A percentile compares a stretch with the other conserved stretches of the same genome.
phyloP scores from a whole-genome alignment of 306 rosid species.

The Cucumis melo region DNA sequence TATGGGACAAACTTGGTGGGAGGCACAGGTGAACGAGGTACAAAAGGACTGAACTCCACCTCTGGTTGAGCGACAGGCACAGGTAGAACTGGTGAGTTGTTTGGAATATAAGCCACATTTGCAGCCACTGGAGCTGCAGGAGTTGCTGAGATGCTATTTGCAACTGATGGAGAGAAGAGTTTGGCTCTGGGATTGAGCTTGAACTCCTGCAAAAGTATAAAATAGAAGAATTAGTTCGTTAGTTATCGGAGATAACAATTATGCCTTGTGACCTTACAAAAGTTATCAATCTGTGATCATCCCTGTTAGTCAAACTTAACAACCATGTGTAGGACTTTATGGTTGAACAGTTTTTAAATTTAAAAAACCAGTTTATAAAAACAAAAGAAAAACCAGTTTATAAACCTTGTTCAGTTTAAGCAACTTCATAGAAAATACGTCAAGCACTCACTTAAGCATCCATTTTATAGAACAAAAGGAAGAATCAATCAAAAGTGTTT shows the following conservation, averaged over 20 bases:
- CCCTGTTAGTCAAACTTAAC: not conserved
- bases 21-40: conserved; percentile 46
- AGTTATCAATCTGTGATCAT: not conserved
- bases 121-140: conserved; percentile 37
- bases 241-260: not conserved
- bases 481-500: not conserved
- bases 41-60: conserved; percentile 28
- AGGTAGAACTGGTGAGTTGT: conserved; percentile 32
- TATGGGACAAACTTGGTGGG: conserved; percentile 49
- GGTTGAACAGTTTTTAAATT: not conserved
- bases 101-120: conserved; percentile 50
- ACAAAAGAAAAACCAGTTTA: no score
- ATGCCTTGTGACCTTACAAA: not conserved
- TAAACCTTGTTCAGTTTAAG: not conserved
- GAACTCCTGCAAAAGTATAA: conserved; percentile 43
- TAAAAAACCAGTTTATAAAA: no score
- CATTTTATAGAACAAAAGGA: not conserved
- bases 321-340: not conserved
- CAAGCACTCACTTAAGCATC: not conserved
- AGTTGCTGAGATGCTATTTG: conserved; percentile 23
- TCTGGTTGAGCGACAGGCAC: conserved; percentile 48
- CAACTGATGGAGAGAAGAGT: conserved; percentile 60
- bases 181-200: conserved; percentile 92
- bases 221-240: not conserved
- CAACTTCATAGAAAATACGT: not conserved